Base-by-base conservation (phyloP, 2,329 filamentous ascomycete species). In the Diplodia scrobiculata region DNA sequence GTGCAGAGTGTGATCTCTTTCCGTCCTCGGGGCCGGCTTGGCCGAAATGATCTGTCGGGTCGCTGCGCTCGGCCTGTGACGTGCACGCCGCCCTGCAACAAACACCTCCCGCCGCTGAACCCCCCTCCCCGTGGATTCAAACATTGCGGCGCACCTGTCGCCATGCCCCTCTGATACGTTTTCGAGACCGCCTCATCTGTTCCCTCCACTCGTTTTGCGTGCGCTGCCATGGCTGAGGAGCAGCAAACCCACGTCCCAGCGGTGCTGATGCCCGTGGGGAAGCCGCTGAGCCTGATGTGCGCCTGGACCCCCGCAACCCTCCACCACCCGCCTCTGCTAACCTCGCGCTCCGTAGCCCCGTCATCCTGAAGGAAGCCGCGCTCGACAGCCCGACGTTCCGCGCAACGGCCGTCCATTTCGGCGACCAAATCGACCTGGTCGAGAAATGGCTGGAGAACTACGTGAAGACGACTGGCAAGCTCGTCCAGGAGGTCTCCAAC, bases 381-480 rank as follows among this genome's bases (percentile, higher is more conserved):
- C 90, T 98, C 80, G 95, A 99, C 79, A 97, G 93, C 47, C 95
- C 95, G 29, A 96, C 93, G 41, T 98, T 98, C 78, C 91, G 95
- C 70, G 91, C 93, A 54, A 91, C 91, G 25, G 87, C 91, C 50
- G 81, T 90, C 54, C 92, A 97, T 80, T 97, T 97, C 75, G 85
- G 87, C 69, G 95, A 98, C 70, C 94, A 99, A 80, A 87, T 97
- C 73, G 95, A 98, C 70, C 85, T 87, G 66, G 86, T 98, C 67
- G 95, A 98, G 79, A 88, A 87, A 84, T 99, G 95, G 95, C 90
- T 99, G 34, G 92, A 90, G 65, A 84, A 83, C 55, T 91, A 89
- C 73, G 78, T 88, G 67, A 87, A 83, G 75, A 83, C 87, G 14
- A 84, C 87, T 7, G 83, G 82, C 25, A 87, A 84, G 75, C 80